A percentile compares a stretch with the other conserved stretches of the same genome.
These are phyloP conservation scores for Pleurotus sapidus DNA, from an alignment of 768 basidiomycete genomes.

Conservation along the genomic window DNA sequence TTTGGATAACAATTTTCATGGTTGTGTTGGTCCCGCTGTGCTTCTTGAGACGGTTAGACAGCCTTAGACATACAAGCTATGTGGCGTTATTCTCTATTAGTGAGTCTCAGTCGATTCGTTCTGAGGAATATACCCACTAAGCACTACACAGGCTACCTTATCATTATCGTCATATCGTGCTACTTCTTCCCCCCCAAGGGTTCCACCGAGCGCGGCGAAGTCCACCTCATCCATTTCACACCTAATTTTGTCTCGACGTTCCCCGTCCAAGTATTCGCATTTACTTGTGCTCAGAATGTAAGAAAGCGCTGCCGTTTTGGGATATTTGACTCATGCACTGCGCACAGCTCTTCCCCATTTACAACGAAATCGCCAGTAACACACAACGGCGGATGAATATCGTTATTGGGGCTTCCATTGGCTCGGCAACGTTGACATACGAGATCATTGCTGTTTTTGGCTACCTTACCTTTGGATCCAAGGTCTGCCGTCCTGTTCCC, in stretches of 20 bases:
- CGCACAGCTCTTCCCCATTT: slow-evolving; percentile 83
- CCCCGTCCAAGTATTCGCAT: slow-evolving; percentile 92
- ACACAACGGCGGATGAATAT: slow-evolving; percentile 81
- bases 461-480: slow-evolving; percentile 91
- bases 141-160: slow-evolving; percentile 58
- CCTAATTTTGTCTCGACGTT: slow-evolving; percentile 80
- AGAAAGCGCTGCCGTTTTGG: slow-evolving; percentile 19
- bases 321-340: background rate
- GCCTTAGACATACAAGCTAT: slow-evolving; percentile 88
- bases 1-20: slow-evolving; percentile 84
- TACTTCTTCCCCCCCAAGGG: slow-evolving; percentile 74
- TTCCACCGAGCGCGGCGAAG: slow-evolving; percentile 60
- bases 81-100: slow-evolving; percentile 88
- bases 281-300: slow-evolving; percentile 93
- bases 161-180: slow-evolving; percentile 76
- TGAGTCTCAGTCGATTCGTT: slow-evolving; percentile 31
- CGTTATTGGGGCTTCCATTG: slow-evolving; percentile 87
- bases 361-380: slow-evolving; percentile 85
- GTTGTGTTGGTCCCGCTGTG: slow-evolving; percentile 73
- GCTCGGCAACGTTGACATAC: slow-evolving; percentile 78
- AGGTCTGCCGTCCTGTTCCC: slow-evolving; percentile 37
- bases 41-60: slow-evolving; percentile 82
- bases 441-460: slow-evolving; percentile 87
- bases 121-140: slow-evolving; percentile 1
- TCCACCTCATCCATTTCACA: slow-evolving; percentile 71